phyloP scores from a whole-genome alignment of 1,284 basidiomycete genomes.

The Pseudozyma flocculosa region DNA sequence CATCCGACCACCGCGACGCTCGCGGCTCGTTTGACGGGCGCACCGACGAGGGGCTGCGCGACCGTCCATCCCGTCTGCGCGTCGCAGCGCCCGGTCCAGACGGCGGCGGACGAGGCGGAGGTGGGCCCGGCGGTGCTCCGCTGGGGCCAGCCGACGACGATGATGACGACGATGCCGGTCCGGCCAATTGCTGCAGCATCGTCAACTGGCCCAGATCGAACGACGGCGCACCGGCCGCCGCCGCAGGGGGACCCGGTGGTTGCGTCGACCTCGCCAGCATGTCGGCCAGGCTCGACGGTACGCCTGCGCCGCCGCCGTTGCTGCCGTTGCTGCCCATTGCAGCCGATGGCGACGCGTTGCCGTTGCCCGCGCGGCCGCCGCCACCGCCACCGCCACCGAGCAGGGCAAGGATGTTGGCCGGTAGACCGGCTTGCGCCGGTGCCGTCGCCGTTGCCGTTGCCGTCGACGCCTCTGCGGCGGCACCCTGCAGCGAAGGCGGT shows the following conservation, averaged over 20 bases:
- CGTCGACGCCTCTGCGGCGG: background rate
- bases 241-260: too few relatives aligned
- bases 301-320: too few relatives aligned
- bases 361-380: too few relatives aligned
- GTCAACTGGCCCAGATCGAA: slow-evolving; percentile 7
- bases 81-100: too few relatives aligned
- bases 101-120: background rate
- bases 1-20: background rate
- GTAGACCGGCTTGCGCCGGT: slow-evolving; percentile 5
- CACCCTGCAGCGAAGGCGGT: background rate
- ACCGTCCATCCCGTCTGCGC: background rate
- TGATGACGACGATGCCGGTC: background rate
- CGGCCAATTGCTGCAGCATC: slow-evolving; percentile 6
- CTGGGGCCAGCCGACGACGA: background rate
- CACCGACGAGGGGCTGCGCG: background rate
- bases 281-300: too few relatives aligned
- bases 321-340: too few relatives aligned
- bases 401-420: slow-evolving; percentile 20
- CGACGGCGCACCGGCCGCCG: background rate
- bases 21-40: too few relatives aligned
- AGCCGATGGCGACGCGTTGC: too few relatives aligned
- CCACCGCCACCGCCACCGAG: slow-evolving; percentile 8
- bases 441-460: background rate
- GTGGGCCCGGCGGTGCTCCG: background rate
- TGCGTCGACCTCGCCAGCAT: too few relatives aligned